A percentile compares a stretch with the other conserved stretches of the same genome.
These are phyloP conservation scores for Magnusiomyces fungicola DNA, from an alignment of 1,139 yeast genomes.

Conservation along the genomic window DNA sequence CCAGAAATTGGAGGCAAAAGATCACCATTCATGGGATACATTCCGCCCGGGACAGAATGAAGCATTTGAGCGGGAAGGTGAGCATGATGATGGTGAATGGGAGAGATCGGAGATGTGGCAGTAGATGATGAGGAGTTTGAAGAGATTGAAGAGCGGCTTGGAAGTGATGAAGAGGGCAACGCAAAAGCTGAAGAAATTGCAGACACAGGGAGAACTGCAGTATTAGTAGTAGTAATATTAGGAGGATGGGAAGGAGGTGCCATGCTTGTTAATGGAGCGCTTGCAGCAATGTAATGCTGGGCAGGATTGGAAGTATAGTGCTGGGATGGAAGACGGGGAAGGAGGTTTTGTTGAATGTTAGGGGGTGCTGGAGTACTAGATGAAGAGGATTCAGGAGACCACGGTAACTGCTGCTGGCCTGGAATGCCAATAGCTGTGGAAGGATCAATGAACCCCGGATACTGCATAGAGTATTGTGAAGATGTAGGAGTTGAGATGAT, in stretches of 20 bases:
- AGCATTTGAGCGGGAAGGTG: not conserved
- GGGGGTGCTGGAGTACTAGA: too few relatives aligned
- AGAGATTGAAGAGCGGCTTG: not conserved
- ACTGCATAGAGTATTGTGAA: too few relatives aligned
- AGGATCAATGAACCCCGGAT: too few relatives aligned
- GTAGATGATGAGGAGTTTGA: not conserved
- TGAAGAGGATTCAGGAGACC: too few relatives aligned
- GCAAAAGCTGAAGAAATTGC: slow-evolving; percentile 1
- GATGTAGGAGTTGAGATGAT: too few relatives aligned
- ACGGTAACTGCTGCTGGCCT: too few relatives aligned
- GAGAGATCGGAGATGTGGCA: not conserved
- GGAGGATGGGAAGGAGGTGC: not conserved
- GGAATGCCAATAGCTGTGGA: too few relatives aligned
- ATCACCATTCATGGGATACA: not conserved
- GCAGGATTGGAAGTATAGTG: too few relatives aligned
- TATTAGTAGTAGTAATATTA: not conserved
- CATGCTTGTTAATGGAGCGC: too few relatives aligned
- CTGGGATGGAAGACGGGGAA: too few relatives aligned
- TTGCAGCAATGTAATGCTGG: too few relatives aligned
- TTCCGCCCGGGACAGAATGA: not conserved
- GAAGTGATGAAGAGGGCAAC: not conserved
- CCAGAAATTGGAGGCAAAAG: not conserved
- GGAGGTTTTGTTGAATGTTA: too few relatives aligned
- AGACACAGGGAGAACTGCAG: not conserved
- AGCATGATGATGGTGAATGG: not conserved